Evolutionary conservation across 2,329 filamentous ascomycete genomes (phyloP), one percentile per base, ranked within the genome.

Genomic region (Cytospora paraplurivora): DNA sequence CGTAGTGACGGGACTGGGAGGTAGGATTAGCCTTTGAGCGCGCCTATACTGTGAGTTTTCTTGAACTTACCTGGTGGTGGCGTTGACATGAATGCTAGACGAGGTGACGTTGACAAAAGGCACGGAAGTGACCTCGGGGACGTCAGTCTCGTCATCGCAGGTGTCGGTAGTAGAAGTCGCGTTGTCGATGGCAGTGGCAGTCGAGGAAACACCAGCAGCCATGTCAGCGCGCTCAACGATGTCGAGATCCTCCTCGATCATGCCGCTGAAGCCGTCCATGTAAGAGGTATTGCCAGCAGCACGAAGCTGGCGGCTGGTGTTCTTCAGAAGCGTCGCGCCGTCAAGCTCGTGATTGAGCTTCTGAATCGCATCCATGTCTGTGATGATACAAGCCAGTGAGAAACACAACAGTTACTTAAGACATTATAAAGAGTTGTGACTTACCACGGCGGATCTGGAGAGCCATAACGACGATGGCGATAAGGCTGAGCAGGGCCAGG

Each of bases 331-430:
- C 50, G 56, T 2, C 19, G 49, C 33, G 15, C 13, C 37, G 11
- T 11, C 38, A 52, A 47, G 21, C 56, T 38, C 34, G 32, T 64
- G 8, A 8, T 56, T 55, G 52, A 61, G 52, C n/a, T 61, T 44
- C 41, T 61, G 34, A 34, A 67, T 15, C 10, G 66, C 38, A 19
- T 37, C 47, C 49, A 68, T 62, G 59, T 65, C 70, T 72, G 49
- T 17, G 10, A 50, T 5, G 5, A 38, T 17, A n/a, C 13, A 53
- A 7, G 32, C 41, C 12, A 37, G 2, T 34, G 15, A 41, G 54
- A n/a, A n/a, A 7, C 8, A 35, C 21, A 4, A 21, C 7, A 12
- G 4, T n/a, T 11, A 47, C 44, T 27, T 4, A 27, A 27, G 27
- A n/a, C n/a, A 19, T 47, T 8, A 21, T 13, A 34, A 34, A 15